Base-by-base conservation (phyloP, 1,139 yeast genomes). In the Hemisphaericaspora lyxosophila region DNA sequence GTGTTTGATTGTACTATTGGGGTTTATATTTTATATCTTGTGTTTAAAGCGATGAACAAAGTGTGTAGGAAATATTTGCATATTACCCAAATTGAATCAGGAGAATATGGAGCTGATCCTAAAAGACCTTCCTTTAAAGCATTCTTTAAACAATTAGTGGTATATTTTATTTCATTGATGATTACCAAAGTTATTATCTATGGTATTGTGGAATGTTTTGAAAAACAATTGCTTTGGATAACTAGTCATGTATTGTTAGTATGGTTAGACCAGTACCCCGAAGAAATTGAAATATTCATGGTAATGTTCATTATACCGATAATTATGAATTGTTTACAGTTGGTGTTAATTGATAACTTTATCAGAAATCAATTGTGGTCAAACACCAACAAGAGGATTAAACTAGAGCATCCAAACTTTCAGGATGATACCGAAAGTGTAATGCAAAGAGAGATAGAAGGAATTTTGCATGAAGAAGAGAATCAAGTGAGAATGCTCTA, bases 1-100 rank as follows among this genome's bases (percentile, higher is more conserved):
- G 73, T 90, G 15, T 76, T 90, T 55, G 98, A 92, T 59, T 90
- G 97, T 32, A 92, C 98, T 0, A 73, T 90, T n/a, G 98, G 98
- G 0, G 95, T 89, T 2, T 94, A 94, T 17, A 74, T 90, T 3
- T 68, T 92, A 30, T 89, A 63, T 27, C 54, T 76, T 8, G 83
- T 85, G 12, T 70, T 72, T 45, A 60, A 55, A 29, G 55, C 66
- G 2, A 64, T 77, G 4, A 70, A 85, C 33, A 56, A 64, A 34
- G 79, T 70, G 7, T 62, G 69, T 39, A 55, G 51, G 36, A 43
- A 58, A 5, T 54, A 57, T 42, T 49, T 70, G 12, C 62, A 61
- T 25, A 50, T 70, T 26, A 62, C 71, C 2, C 61, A 86, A 38
- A 82, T 88, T 5, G 81, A 84, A 39, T 82, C 94, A 35, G 97